phyloP scores from a whole-genome alignment of 2,329 filamentous ascomycete genomes.

The Pseudogymnoascus sp. region DNA sequence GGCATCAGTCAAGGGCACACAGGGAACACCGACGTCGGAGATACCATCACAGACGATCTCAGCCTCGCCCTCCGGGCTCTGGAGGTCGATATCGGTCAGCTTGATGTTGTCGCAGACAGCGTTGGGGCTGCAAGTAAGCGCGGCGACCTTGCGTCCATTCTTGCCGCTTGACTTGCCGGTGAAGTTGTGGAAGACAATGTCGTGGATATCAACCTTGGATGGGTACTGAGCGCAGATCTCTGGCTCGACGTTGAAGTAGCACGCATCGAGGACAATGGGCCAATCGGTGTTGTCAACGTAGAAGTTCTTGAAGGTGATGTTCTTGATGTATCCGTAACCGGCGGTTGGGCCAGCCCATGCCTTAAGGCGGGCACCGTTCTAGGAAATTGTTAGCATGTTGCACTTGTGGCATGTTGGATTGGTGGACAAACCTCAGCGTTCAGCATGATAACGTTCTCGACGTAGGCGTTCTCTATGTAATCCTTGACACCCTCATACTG shows the following conservation, averaged over 20 bases:
- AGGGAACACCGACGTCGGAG: background rate
- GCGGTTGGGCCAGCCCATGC: conserved; percentile 50
- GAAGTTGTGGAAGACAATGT: conserved; percentile 52
- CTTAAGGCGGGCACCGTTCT: conserved; percentile 52
- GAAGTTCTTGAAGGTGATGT: conserved; percentile 56
- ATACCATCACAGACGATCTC: conserved; percentile 44
- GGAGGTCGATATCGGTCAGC: conserved; percentile 47
- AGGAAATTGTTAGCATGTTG: conserved; percentile 25
- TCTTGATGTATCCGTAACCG: conserved; percentile 54
- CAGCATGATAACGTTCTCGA: conserved; percentile 52
- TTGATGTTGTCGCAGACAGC: conserved; percentile 50
- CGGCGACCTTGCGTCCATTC: conserved; percentile 46
- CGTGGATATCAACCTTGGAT: conserved; percentile 49
- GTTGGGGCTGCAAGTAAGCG: conserved; percentile 48
- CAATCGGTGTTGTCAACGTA: conserved; percentile 51
- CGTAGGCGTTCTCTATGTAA: conserved; percentile 48
- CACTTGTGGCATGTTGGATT: too few species aligned
- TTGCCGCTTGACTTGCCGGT: conserved; percentile 49
- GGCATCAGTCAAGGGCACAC: background rate
- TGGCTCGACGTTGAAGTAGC: conserved; percentile 50
- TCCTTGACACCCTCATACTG: conserved; percentile 48
- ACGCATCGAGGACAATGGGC: conserved; percentile 51
- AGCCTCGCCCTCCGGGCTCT: conserved; percentile 38
- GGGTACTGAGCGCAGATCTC: conserved; percentile 46
- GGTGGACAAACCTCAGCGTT: conserved; percentile 34